These are phyloP conservation scores for Pinus taeda DNA, from an alignment of 75 land plant species.

Conservation along the genomic window DNA sequence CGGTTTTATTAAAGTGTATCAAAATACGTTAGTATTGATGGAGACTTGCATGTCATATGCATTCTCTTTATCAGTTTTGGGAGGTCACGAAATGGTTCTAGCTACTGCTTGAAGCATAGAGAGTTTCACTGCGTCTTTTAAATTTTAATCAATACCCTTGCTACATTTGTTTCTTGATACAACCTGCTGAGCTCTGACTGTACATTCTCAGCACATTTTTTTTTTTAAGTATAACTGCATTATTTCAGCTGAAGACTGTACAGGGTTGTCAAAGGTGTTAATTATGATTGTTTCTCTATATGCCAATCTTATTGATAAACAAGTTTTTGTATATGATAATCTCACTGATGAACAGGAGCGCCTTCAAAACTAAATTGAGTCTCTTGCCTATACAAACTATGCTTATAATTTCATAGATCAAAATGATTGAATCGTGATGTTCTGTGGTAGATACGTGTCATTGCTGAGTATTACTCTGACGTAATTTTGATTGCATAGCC, in stretches of 20 bases:
- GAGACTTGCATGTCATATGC: conserved; percentile 1
- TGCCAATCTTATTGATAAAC: not conserved
- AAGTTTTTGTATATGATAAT: not conserved
- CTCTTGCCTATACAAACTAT: too few species aligned
- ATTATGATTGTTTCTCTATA: not conserved
- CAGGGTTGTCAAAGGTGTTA: not conserved
- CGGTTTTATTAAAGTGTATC: conserved; percentile 2
- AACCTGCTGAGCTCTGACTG: not conserved
- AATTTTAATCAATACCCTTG: not conserved
- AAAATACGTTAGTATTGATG: not conserved
- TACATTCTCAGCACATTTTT: not conserved
- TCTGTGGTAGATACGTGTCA: too few species aligned
- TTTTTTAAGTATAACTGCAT: not conserved
- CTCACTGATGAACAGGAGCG: too few species aligned
- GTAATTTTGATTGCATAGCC: too few species aligned
- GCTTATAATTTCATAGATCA: too few species aligned
- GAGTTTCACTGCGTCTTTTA: not conserved
- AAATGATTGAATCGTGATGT: too few species aligned
- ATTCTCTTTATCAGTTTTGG: conserved; percentile 1
- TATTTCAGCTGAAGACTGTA: not conserved
- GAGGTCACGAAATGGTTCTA: not conserved
- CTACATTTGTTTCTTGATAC: not conserved
- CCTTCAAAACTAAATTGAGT: too few species aligned
- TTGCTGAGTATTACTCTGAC: too few species aligned
- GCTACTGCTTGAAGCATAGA: not conserved